Evolutionary conservation across 2,329 filamentous ascomycete genomes (phyloP).

Genomic region (Fusarium sterilihyphosum): DNA sequence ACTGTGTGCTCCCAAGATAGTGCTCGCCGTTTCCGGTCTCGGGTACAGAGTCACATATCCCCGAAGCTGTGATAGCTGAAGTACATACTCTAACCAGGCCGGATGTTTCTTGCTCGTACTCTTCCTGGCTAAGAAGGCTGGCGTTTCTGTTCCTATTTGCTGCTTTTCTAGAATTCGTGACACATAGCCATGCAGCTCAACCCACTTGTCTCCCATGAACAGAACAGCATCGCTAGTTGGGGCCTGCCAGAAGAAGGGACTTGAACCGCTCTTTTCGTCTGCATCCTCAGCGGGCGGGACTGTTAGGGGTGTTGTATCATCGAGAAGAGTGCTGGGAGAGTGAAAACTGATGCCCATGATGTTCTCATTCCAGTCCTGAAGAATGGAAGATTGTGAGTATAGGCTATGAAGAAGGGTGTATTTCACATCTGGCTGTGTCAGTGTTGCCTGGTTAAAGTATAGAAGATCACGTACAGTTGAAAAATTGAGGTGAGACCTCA

Average conservation of each 20-base stretch:
- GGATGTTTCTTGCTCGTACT: constrained; percentile 74
- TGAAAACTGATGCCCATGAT: constrained; percentile 85
- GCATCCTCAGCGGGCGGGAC: constrained; percentile 49
- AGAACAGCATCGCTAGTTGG: constrained; percentile 85
- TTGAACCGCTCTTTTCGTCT: constrained; percentile 44
- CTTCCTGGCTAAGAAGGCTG: constrained; percentile 61
- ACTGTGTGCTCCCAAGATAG: constrained; percentile 78
- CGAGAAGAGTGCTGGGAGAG: constrained; percentile 71
- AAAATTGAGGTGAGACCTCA: constrained; percentile 83
- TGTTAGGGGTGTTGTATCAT: constrained; percentile 66
- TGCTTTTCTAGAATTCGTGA: constrained; percentile 66
- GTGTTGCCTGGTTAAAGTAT: neutral
- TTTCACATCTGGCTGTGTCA: constrained; percentile 68
- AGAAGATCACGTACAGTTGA: constrained; percentile 68
- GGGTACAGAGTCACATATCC: constrained; percentile 87
- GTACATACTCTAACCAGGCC: constrained; percentile 80
- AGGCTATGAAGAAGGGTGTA: constrained; percentile 81
- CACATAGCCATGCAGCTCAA: constrained; percentile 84
- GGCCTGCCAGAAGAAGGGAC: constrained; percentile 84
- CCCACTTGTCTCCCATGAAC: constrained; percentile 87
- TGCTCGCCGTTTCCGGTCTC: constrained; percentile 60
- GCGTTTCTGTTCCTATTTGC: constrained; percentile 47
- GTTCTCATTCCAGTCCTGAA: constrained; percentile 58
- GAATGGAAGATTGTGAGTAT: constrained; percentile 66
- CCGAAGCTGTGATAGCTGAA: constrained; percentile 78